phyloP scores from a whole-genome alignment of 1,139 yeast genomes.

The Debaryomycetaceae sp. region DNA sequence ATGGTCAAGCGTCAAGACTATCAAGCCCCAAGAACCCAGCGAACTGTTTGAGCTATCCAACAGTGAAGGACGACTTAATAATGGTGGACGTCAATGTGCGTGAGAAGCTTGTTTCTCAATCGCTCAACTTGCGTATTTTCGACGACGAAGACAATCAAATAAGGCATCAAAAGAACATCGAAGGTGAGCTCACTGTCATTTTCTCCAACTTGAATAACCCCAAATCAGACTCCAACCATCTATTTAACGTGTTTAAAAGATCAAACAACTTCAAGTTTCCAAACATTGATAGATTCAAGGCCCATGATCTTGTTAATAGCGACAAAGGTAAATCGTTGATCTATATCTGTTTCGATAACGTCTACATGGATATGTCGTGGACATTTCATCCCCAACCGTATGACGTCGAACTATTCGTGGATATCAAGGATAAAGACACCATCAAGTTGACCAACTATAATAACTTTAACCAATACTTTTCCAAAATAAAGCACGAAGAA shows the following conservation, averaged over 20 bases:
- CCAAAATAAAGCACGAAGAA: slow-evolving; percentile 4
- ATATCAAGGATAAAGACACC: slow-evolving; percentile 31
- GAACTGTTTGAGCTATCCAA: slow-evolving; percentile 39
- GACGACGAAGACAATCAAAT: slow-evolving; percentile 36
- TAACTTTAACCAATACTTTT: slow-evolving; percentile 33
- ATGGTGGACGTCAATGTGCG: slow-evolving; percentile 32
- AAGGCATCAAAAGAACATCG: slow-evolving; percentile 28
- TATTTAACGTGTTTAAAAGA: slow-evolving; percentile 7
- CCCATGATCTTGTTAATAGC: slow-evolving; percentile 17
- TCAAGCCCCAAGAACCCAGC: slow-evolving; percentile 26
- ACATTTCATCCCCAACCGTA: slow-evolving; percentile 30
- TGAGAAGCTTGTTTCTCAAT: slow-evolving; percentile 29
- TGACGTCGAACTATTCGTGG: slow-evolving; percentile 34
- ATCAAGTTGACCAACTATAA: slow-evolving; percentile 36
- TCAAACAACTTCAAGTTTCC: slow-evolving; percentile 10
- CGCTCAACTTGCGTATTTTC: slow-evolving; percentile 33
- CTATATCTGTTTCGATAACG: slow-evolving; percentile 42
- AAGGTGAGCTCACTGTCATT: slow-evolving; percentile 28
- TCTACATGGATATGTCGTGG: slow-evolving; percentile 44
- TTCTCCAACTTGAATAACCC: slow-evolving; percentile 36
- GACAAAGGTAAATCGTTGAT: slow-evolving; percentile 26
- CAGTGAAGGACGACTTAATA: slow-evolving; percentile 35
- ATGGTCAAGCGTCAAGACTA: slow-evolving; percentile 23
- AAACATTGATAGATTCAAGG: slow-evolving; percentile 5
- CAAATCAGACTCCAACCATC: slow-evolving; percentile 5